Percentiles rank a stretch among this genome's conserved stretches.
phyloP scores from a whole-genome alignment of 345 rosid species.

The Aquilaria sinensis region DNA sequence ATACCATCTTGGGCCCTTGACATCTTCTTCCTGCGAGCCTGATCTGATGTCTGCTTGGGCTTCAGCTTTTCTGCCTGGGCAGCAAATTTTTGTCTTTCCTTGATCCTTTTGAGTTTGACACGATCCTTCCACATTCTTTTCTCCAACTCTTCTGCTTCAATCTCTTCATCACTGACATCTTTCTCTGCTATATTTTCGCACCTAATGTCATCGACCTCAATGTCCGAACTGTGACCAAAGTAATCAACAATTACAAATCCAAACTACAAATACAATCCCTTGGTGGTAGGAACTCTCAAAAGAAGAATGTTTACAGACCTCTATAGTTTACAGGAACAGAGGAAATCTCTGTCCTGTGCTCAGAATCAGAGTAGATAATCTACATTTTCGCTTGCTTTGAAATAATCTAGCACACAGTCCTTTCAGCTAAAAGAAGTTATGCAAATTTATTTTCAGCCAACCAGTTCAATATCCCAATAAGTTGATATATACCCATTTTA shows the following conservation, averaged over 20 bases:
- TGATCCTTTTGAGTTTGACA: conserved; percentile 74
- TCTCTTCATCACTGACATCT: conserved; percentile 96
- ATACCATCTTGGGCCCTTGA: conserved; percentile 99
- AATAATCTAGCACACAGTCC: too few species aligned
- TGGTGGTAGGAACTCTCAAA: not conserved
- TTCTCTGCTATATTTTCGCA: conserved; percentile 77
- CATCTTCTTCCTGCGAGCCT: conserved; percentile 99
- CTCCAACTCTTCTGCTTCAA: conserved; percentile 78
- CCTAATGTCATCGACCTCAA: conserved; percentile 67
- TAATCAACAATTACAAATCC: conserved; percentile 5
- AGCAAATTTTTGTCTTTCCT: conserved; percentile 69
- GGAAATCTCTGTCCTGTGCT: too few species aligned
- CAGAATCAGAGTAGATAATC: too few species aligned
- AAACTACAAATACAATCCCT: too few species aligned
- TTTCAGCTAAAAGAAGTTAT: too few species aligned
- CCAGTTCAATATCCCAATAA: too few species aligned
- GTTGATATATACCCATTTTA: too few species aligned
- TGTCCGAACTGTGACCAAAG: conserved; percentile 45
- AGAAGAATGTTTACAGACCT: not conserved
- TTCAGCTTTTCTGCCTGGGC: conserved; percentile 69
- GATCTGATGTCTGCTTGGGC: conserved; percentile 69
- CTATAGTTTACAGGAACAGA: too few species aligned
- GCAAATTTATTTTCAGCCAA: too few species aligned
- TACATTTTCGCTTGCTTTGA: too few species aligned
- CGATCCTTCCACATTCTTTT: conserved; percentile 97